Evolutionary conservation across 129 eudicot genomes (phyloP).

Genomic region (Helichrysum umbraculigerum): DNA sequence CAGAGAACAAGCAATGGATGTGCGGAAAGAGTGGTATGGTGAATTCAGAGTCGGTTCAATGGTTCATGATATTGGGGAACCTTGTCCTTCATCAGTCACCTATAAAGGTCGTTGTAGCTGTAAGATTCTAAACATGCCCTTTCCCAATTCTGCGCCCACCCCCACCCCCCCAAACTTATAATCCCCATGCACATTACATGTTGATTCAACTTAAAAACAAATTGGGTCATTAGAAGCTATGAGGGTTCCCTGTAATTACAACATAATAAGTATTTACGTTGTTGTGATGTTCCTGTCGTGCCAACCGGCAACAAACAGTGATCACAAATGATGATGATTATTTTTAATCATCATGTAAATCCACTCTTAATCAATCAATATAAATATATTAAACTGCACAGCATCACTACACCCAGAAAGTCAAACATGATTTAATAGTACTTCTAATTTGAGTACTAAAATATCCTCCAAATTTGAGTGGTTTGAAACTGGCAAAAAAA

Average conservation of each 20-base stretch:
- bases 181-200: neutral
- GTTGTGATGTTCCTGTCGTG: conserved; percentile 20
- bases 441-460: conserved; percentile 54
- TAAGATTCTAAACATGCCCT: conserved; percentile 46
- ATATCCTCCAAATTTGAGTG: neutral
- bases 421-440: conserved; percentile 75
- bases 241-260: neutral
- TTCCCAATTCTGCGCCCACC: too few relatives aligned
- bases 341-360: neutral
- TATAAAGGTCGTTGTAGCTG: conserved; percentile 74
- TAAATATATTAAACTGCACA: neutral
- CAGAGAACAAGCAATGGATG: conserved; percentile 70
- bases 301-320: conserved; percentile 21
- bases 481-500: neutral
- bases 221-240: neutral
- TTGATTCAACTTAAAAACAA: neutral
- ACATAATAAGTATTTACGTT: neutral
- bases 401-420: conserved; percentile 18
- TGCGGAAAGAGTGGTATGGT: conserved; percentile 72
- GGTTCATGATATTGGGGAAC: conserved; percentile 93
- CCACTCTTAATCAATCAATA: neutral
- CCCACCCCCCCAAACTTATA: too few relatives aligned
- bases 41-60: conserved; percentile 76
- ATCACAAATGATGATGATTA: neutral
- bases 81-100: conserved; percentile 92